phyloP scores from a whole-genome alignment of 1,284 basidiomycete species.

The Malassezia equina region DNA sequence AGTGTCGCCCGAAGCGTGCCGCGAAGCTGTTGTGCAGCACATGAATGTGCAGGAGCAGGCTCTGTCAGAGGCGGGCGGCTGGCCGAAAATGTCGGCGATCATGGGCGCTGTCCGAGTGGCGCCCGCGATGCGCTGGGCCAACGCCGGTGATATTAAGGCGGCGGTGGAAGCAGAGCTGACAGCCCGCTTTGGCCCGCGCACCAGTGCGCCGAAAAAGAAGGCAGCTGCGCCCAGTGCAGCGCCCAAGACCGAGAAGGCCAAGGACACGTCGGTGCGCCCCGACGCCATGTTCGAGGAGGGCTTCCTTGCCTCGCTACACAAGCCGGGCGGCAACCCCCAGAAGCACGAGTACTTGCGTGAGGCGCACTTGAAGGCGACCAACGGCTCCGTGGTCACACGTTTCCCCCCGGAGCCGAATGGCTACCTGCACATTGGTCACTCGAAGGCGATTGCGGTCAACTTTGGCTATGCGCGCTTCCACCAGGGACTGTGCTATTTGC shows the following conservation, averaged over 20 bases:
- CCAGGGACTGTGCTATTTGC: constrained; percentile 78
- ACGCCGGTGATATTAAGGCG: constrained; percentile 75
- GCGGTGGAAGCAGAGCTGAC: constrained; percentile 69
- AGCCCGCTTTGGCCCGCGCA: constrained; percentile 61
- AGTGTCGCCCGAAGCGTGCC: constrained; percentile 63
- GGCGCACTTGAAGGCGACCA: constrained; percentile 69
- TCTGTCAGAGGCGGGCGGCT: constrained; percentile 50
- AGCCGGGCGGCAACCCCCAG: constrained; percentile 88
- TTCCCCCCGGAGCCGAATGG: constrained; percentile 99
- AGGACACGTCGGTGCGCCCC: constrained; percentile 24
- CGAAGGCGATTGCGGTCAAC: constrained; percentile 95
- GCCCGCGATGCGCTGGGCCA: constrained; percentile 64
- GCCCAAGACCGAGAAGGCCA: constrained; percentile 12
- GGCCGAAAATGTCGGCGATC: constrained; percentile 37
- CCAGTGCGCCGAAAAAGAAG: constrained; percentile 55
- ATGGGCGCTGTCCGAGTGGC: constrained; percentile 35
- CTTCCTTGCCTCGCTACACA: constrained; percentile 84
- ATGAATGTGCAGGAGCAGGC: constrained; percentile 49
- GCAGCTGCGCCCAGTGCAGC: constrained; percentile 2
- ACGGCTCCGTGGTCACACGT: constrained; percentile 79
- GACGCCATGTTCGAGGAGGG: constrained; percentile 84
- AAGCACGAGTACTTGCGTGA: constrained; percentile 66
- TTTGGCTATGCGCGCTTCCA: constrained; percentile 94
- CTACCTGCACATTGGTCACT: constrained; percentile 86
- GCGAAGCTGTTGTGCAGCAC: constrained; percentile 58